Conservation (phyloP, 208 protist species). For the Leishmania tropica region DNA sequence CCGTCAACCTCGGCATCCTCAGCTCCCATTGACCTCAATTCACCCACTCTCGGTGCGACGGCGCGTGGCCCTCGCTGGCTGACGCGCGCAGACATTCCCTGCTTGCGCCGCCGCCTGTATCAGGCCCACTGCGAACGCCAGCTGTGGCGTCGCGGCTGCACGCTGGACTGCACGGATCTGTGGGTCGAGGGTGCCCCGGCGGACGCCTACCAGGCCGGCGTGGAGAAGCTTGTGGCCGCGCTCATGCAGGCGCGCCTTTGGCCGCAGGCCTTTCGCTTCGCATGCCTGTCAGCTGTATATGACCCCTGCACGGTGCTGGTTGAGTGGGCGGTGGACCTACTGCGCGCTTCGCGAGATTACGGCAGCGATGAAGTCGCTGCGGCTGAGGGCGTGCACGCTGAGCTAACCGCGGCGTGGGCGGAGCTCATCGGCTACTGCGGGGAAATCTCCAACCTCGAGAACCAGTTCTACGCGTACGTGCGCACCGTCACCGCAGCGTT, state of each 20-base stretch:
- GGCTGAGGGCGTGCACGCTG: conserved; percentile 28
- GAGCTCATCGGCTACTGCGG: conserved; percentile 55
- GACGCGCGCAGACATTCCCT: conserved; percentile 67
- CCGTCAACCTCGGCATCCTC: conserved; percentile 18
- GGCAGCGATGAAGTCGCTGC: neutral
- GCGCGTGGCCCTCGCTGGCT: conserved; percentile 33
- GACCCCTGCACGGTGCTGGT: conserved; percentile 57
- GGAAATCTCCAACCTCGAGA: conserved; percentile 59
- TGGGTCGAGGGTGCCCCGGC: conserved; percentile 64
- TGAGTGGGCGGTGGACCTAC: conserved; percentile 64
- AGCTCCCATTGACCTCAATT: conserved; percentile 1
- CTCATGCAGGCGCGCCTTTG: conserved; percentile 78
- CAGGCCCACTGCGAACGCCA: conserved; percentile 83
- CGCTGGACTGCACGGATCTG: conserved; percentile 75
- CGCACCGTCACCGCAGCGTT: conserved; percentile 57
- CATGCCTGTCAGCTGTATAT: conserved; percentile 37
- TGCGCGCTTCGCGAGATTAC: conserved; percentile 24
- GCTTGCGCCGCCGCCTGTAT: conserved; percentile 69
- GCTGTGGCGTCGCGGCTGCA: conserved; percentile 58
- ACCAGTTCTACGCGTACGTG: conserved; percentile 60
- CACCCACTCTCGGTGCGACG: neutral
- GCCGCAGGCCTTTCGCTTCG: conserved; percentile 70
- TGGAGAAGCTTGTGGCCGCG: conserved; percentile 54
- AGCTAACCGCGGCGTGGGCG: conserved; percentile 50
- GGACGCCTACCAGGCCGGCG: conserved; percentile 40